Percentiles rank a stretch among this genome's conserved stretches.
These are phyloP conservation scores for Debaryomyces prosopidis DNA, from an alignment of 805 yeast genomes.

Conservation along the genomic window DNA sequence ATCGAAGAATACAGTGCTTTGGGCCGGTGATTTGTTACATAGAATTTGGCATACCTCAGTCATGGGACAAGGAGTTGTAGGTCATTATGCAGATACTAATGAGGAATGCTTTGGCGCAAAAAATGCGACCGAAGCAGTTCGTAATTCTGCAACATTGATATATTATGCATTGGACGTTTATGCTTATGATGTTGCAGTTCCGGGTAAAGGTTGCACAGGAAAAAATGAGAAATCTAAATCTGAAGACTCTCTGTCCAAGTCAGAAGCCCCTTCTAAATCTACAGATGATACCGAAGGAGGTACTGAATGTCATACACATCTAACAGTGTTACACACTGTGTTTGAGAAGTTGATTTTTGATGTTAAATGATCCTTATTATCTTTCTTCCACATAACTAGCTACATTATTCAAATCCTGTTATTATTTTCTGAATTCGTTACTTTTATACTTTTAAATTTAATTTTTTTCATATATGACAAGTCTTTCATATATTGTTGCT, in stretches of 20 bases:
- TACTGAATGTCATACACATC: slow-evolving; percentile 17
- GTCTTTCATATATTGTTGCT: no score
- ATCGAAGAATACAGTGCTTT: slow-evolving; percentile 21
- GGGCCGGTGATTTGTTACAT: slow-evolving; percentile 40
- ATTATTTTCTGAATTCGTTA: no score
- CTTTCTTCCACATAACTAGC: no score
- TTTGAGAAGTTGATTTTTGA: no score
- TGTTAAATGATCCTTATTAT: no score
- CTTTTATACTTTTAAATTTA: no score
- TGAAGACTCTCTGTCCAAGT: not conserved
- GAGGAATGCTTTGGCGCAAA: slow-evolving; percentile 32
- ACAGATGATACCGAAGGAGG: slow-evolving; percentile 1
- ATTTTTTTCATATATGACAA: no score
- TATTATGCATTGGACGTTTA: slow-evolving; percentile 18
- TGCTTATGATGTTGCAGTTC: slow-evolving; percentile 19
- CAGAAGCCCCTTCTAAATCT: not conserved
- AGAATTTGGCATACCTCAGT: slow-evolving; percentile 37
- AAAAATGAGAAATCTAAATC: not conserved
- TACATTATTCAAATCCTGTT: no score
- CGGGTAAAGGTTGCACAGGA: slow-evolving; percentile 19
- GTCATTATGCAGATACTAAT: slow-evolving; percentile 35
- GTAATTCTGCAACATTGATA: slow-evolving; percentile 25
- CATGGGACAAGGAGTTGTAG: slow-evolving; percentile 30
- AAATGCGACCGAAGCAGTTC: slow-evolving; percentile 32
- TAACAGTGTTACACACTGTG: slow-evolving; percentile 17